Evolutionary conservation across 768 basidiomycete species (phyloP).

Genomic region (Termitomyces sp.): DNA sequence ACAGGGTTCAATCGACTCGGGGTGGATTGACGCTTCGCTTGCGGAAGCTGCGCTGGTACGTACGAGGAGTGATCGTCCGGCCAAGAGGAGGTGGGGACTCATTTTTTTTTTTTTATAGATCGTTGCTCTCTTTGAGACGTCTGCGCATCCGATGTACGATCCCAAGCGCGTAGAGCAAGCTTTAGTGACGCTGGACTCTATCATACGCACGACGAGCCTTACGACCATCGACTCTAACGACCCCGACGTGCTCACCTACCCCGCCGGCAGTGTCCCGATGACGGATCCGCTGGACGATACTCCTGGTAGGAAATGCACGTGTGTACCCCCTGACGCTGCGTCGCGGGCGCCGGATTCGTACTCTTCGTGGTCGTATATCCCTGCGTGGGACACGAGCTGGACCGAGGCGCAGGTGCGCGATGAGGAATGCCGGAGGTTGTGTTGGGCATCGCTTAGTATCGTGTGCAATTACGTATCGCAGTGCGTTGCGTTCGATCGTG

Average conservation of each 20-base stretch:
- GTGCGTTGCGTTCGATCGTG: slow-evolving; percentile 58
- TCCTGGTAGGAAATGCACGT: slow-evolving; percentile 36
- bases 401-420: slow-evolving; percentile 45
- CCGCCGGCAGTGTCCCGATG: slow-evolving; percentile 44
- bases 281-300: slow-evolving; percentile 27
- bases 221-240: slow-evolving; percentile 54
- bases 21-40: slow-evolving; percentile 55
- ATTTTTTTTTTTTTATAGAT: slow-evolving; percentile 34
- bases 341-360: slow-evolving; percentile 30
- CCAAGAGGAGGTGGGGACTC: no score
- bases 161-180: slow-evolving; percentile 47
- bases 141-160: slow-evolving; percentile 62
- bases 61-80: no score
- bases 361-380: slow-evolving; percentile 40
- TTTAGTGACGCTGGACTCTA: slow-evolving; percentile 55
- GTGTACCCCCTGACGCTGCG: slow-evolving; percentile 33
- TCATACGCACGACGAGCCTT: slow-evolving; percentile 51
- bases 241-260: slow-evolving; percentile 44
- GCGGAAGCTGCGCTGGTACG: slow-evolving; percentile 64
- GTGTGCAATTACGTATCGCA: slow-evolving; percentile 64
- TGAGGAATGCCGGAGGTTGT: slow-evolving; percentile 71
- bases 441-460: slow-evolving; percentile 69
- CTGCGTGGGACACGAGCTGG: slow-evolving; percentile 63
- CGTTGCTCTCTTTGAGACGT: slow-evolving; percentile 72
- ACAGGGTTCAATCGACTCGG: slow-evolving; percentile 41